phyloP scores from a whole-genome alignment of 2,329 filamentous ascomycete species.

The Penicillium sp. region DNA sequence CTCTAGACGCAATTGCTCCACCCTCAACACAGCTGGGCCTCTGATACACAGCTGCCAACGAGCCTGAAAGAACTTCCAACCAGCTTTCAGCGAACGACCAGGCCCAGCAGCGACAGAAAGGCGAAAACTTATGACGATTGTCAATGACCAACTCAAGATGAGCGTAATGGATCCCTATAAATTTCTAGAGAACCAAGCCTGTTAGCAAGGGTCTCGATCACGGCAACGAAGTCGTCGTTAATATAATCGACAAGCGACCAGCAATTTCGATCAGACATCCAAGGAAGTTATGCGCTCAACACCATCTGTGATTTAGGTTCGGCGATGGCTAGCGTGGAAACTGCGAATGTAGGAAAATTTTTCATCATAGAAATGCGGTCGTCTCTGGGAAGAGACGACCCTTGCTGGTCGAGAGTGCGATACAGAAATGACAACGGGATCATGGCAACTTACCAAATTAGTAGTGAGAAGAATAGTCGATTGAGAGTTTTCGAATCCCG shows the following conservation, averaged over 20 bases:
- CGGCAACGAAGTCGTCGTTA: conserved; percentile 8
- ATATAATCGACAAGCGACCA: conserved; percentile 24
- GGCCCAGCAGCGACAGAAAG: not conserved
- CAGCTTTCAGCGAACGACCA: not conserved
- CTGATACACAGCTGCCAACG: not conserved
- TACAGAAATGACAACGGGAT: conserved; percentile 14
- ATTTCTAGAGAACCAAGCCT: conserved; percentile 24
- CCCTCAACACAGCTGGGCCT: not conserved
- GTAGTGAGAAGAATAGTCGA: not conserved
- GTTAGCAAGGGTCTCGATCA: conserved; percentile 25
- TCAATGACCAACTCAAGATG: not conserved
- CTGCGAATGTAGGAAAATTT: conserved; percentile 49
- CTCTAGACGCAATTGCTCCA: not conserved
- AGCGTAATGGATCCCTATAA: not conserved
- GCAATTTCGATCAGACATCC: conserved; percentile 43
- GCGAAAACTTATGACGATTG: not conserved
- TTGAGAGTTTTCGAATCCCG: not conserved
- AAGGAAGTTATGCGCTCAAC: conserved; percentile 45
- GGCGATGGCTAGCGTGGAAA: conserved; percentile 45
- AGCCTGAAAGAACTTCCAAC: not conserved
- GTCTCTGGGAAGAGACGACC: conserved; percentile 11
- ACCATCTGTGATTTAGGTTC: conserved; percentile 41
- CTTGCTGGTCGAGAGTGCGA: conserved; percentile 24
- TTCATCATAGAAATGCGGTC: conserved; percentile 44
- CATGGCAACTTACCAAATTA: conserved; percentile 25